Percentiles rank a stretch among this genome's conserved stretches.
Conservation (phyloP, 345 rosid species). For the Rubroshorea leprosula region DNA sequence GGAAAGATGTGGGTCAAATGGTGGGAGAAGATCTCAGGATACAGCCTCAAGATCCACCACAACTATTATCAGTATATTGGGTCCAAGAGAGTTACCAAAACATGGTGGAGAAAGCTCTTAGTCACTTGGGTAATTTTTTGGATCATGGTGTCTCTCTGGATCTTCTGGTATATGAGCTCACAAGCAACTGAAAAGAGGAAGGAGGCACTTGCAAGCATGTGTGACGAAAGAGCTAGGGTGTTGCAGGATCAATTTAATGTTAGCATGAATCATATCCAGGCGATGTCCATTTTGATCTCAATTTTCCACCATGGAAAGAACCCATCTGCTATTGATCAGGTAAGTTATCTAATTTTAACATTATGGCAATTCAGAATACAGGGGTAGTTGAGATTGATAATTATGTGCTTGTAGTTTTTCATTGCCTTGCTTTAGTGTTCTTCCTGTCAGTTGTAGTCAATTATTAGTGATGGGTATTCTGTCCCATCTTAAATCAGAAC, state of each 20-base stretch:
- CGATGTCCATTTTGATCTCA: slow-evolving; percentile 91
- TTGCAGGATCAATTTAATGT: slow-evolving; percentile 97
- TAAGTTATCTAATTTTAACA: slow-evolving; percentile 21
- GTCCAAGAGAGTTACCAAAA: slow-evolving; percentile 45
- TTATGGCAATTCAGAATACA: neutral
- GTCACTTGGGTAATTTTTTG: slow-evolving; percentile 55
- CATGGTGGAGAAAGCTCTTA: slow-evolving; percentile 63
- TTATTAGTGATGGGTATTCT: no score
- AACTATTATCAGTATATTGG: slow-evolving; percentile 47
- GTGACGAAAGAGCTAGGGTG: slow-evolving; percentile 98
- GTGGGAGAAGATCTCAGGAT: slow-evolving; percentile 50
- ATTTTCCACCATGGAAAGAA: slow-evolving; percentile 84
- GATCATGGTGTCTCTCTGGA: slow-evolving; percentile 40
- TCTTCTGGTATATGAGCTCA: slow-evolving; percentile 58
- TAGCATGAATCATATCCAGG: slow-evolving; percentile 96
- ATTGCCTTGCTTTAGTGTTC: slow-evolving; percentile 3
- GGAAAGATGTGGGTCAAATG: slow-evolving; percentile 52
- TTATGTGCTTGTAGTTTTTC: slow-evolving; percentile 8
- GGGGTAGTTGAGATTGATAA: slow-evolving; percentile 6
- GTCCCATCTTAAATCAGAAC: no score
- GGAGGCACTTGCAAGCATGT: slow-evolving; percentile 77
- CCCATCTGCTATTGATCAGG: slow-evolving; percentile 98
- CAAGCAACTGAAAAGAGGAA: slow-evolving; percentile 77
- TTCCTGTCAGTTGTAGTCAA: no score
- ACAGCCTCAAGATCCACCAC: slow-evolving; percentile 47